Base-by-base conservation (phyloP, 176 grass and related monocot genomes). In the Urochloa ruziziensis region DNA sequence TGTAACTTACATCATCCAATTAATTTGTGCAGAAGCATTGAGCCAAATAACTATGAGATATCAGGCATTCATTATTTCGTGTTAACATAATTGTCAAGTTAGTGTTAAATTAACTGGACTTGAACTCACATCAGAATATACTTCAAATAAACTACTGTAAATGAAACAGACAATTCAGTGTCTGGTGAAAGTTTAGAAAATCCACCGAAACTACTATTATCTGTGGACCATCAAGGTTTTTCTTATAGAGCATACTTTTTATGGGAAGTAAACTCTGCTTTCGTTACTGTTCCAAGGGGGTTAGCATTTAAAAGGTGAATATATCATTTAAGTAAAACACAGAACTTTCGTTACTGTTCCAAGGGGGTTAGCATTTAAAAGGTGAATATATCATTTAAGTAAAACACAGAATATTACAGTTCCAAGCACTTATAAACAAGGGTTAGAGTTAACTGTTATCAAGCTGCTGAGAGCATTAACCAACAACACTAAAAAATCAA, bases 81-180 rank as follows among this genome's bases (percentile, higher is more conserved):
- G 14, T 63, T 35, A 80, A 12, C 17, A 13, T 1, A 19, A 39
- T 19, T 33, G 8, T 57, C 43, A 17, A 74, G 3, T 74, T 16
- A 39, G 54, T 56, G 35, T 43, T 62, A 61, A 7, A 33, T 64
- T 60, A 39, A 27, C 39, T 19, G 0, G 8, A 78, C 4, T 67
- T 16, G 16, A 15, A 73, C 62, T 25, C 3, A 23, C 30, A 74
- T 28, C 16, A 25, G 49, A 51, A 79, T 10, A 85, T 46, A 43
- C 13, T 60, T 79, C 16, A 79, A 78, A 70, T 11, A 83, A 62
- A 74, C 57, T 74, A 36, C 27, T 73, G 25, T 1, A 60, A 48
- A 73, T 35, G 21, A 62, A 73, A 62, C 8, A 35, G 28, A 28
- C 28, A 73, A 63, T 24, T 73, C 67, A 17, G 2, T 73, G 32